Percentiles rank a stretch among this genome's conserved stretches.
Conservation (phyloP, 306 rosid species). For the Ammopiptanthus mongolicus region DNA sequence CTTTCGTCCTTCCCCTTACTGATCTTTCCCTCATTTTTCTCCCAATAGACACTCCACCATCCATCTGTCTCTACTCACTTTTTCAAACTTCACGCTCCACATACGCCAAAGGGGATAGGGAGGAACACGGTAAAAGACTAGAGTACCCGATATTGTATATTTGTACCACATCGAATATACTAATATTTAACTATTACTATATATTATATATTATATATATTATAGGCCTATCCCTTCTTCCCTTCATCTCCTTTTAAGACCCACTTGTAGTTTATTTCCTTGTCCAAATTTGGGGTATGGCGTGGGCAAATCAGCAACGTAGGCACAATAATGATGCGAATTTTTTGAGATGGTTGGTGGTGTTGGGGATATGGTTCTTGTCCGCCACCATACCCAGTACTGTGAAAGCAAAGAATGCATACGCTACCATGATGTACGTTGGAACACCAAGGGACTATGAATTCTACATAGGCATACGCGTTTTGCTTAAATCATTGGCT, state of each 20-base stretch:
- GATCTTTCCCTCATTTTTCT: neutral
- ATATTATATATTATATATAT: too few species aligned
- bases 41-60: neutral
- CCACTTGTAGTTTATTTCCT: neutral
- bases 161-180: neutral
- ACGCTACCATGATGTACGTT: slow-evolving; percentile 94
- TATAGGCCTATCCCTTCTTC: neutral
- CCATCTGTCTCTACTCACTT: neutral
- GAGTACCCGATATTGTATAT: neutral
- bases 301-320: neutral
- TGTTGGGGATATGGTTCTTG: neutral
- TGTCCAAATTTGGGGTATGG: slow-evolving; percentile 12
- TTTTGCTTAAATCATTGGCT: slow-evolving; percentile 57
- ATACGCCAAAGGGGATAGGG: neutral
- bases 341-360: neutral
- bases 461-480: slow-evolving; percentile 77
- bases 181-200: too few species aligned
- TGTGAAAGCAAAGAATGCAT: slow-evolving; percentile 44
- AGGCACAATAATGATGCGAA: neutral
- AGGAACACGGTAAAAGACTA: neutral
- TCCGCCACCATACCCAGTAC: neutral
- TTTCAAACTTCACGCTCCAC: neutral
- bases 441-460: slow-evolving; percentile 89
- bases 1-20: neutral
- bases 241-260: neutral